A percentile compares a stretch with the other conserved stretches of the same genome.
phyloP scores from a whole-genome alignment of 305 asterid species.

The Solanum hybrid region DNA sequence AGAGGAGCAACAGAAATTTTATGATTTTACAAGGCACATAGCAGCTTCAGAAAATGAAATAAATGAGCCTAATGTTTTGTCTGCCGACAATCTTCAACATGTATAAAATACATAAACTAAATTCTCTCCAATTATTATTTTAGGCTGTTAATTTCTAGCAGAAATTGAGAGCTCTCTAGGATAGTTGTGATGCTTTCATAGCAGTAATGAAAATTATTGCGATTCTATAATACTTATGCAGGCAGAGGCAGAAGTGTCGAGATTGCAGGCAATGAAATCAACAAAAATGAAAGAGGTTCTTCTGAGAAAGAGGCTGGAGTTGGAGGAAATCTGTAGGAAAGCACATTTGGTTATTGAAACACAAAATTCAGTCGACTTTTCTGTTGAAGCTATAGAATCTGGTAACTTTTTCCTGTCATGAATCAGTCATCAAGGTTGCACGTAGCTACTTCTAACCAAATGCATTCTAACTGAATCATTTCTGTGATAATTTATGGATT shows the following conservation, averaged over 20 bases:
- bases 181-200: not conserved
- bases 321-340: conserved; percentile 61
- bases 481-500: not conserved
- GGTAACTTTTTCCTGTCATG: conserved; percentile 24
- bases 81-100: conserved; percentile 44
- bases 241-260: conserved; percentile 74
- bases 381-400: conserved; percentile 59
- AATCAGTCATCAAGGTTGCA: not conserved
- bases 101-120: conserved; percentile 21
- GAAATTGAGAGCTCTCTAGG: not conserved
- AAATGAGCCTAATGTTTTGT: conserved; percentile 53
- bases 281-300: conserved; percentile 79
- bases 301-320: conserved; percentile 44
- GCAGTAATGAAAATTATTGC: not conserved
- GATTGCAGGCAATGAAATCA: conserved; percentile 62
- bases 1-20: conserved; percentile 66
- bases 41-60: conserved; percentile 74
- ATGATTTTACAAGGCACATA: conserved; percentile 45
- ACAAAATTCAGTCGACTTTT: conserved; percentile 29
- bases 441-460: not conserved
- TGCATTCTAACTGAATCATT: not conserved
- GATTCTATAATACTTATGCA: conserved; percentile 13
- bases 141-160: not conserved
- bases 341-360: conserved; percentile 63
- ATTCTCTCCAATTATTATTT: not conserved